These are phyloP conservation scores for Citrus australasica DNA, from an alignment of 345 rosid genomes.

Conservation along the genomic window DNA sequence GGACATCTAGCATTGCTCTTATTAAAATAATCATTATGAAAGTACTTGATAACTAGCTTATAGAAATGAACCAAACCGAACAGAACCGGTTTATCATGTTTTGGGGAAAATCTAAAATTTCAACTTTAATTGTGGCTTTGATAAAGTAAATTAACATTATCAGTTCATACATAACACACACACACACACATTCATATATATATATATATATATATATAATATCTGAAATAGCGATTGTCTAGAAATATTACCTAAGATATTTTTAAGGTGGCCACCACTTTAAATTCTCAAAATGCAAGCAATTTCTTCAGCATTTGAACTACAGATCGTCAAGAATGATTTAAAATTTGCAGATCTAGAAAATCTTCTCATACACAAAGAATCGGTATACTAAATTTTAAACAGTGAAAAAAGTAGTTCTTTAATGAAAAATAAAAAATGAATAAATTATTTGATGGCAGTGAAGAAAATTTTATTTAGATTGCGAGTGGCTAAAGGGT, in stretches of 20 bases:
- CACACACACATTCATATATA: no score
- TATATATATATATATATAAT: background rate
- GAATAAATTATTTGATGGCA: no score
- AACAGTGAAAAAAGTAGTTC: no score
- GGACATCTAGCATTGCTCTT: no score
- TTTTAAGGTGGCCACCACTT: background rate
- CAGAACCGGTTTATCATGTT: background rate
- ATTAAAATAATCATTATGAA: background rate
- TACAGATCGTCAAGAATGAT: background rate
- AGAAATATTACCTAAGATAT: constrained; percentile 3
- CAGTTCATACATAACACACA: background rate
- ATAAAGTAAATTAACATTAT: background rate
- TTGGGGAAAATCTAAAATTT: background rate
- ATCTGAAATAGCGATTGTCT: background rate
- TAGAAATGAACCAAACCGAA: no score
- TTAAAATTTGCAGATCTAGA: background rate
- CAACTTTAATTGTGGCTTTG: background rate
- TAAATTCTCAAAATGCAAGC: background rate
- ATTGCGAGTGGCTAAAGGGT: background rate
- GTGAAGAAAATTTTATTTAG: no score
- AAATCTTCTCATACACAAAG: background rate
- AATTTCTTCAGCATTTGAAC: background rate
- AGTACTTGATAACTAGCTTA: background rate
- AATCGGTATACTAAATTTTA: no score
- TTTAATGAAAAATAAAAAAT: no score